A percentile compares a stretch with the other conserved stretches of the same genome.
These are phyloP conservation scores for Talaromyces liani DNA, from an alignment of 495 filamentous ascomycete species.

Conservation along the genomic window DNA sequence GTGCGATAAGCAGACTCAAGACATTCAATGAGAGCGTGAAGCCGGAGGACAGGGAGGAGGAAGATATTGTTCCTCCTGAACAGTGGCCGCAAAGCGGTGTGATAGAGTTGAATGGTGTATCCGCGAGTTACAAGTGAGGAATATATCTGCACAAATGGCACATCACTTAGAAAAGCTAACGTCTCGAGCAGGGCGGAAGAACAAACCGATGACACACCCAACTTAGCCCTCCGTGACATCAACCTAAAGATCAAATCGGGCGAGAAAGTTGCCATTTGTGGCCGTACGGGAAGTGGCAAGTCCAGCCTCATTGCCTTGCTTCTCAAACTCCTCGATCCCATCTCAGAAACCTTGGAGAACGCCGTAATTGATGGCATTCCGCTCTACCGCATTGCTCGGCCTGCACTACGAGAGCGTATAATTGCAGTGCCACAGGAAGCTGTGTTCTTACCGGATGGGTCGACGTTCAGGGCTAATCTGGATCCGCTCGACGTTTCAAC, in stretches of 20 bases:
- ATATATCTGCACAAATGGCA: slow-evolving; percentile 43
- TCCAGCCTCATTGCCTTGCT: slow-evolving; percentile 7
- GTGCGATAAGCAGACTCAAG: slow-evolving; percentile 51
- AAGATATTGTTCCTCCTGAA: slow-evolving; percentile 30
- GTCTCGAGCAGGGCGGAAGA: slow-evolving; percentile 24
- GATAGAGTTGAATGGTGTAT: slow-evolving; percentile 24
- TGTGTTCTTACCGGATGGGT: slow-evolving; percentile 23
- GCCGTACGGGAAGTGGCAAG: slow-evolving; percentile 31
- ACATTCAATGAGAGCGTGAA: slow-evolving; percentile 41
- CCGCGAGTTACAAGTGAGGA: slow-evolving; percentile 28
- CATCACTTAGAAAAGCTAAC: slow-evolving; percentile 8
- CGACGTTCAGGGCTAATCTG: slow-evolving; percentile 54
- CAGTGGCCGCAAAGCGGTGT: slow-evolving; percentile 33
- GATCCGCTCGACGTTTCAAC: slow-evolving; percentile 71
- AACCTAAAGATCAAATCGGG: slow-evolving; percentile 31
- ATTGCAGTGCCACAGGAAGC: slow-evolving; percentile 37
- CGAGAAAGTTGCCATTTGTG: slow-evolving; percentile 51
- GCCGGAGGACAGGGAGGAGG: slow-evolving; percentile 37
- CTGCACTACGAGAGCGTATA: slow-evolving; percentile 21
- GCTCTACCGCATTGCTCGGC: slow-evolving; percentile 27
- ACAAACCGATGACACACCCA: neutral
- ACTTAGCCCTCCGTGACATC: slow-evolving; percentile 1
- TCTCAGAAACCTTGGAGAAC: slow-evolving; percentile 8
- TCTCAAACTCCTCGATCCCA: slow-evolving; percentile 27
- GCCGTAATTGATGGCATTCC: slow-evolving; percentile 19